phyloP scores from a whole-genome alignment of 2,329 filamentous ascomycete species.

The Fusarium acutatum region DNA sequence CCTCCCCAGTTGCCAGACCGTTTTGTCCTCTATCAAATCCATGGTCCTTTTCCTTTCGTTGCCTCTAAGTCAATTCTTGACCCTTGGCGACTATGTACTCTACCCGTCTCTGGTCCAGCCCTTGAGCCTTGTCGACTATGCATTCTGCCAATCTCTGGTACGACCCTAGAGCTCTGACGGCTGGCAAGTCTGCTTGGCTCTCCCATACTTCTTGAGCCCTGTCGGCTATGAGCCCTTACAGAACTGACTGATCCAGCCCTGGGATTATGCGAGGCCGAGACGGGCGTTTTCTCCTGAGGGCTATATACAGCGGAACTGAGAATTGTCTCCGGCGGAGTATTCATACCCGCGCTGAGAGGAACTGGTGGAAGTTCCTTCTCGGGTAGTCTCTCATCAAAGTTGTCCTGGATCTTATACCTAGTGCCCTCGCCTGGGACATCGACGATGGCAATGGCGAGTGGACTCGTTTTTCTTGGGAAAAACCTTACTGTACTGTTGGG shows the following conservation, averaged over 20 bases:
- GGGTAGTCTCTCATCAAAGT: conserved; percentile 42
- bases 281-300: conserved; percentile 43
- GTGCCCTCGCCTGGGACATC: conserved; percentile 38
- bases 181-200: conserved; percentile 28
- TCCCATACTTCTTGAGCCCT: conserved; percentile 13
- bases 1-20: not conserved
- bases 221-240: conserved; percentile 25
- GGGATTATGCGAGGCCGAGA: conserved; percentile 28
- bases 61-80: conserved; percentile 9
- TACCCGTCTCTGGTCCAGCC: not conserved
- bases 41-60: conserved; percentile 29
- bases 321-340: conserved; percentile 44
- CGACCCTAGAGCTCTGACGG: conserved; percentile 12
- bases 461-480: conserved; percentile 35
- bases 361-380: conserved; percentile 48
- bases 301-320: conserved; percentile 64
- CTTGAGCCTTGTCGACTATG: conserved; percentile 31
- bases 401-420: conserved; percentile 32
- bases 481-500: conserved; percentile 37
- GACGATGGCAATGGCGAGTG: conserved; percentile 39
- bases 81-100: conserved; percentile 13
- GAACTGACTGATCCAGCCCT: conserved; percentile 31
- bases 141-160: conserved; percentile 4
- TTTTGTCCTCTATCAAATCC: conserved; percentile 22
- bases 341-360: conserved; percentile 39